These are phyloP conservation scores for Ustilago vetiveriae DNA, from an alignment of 1,284 basidiomycete genomes.

Conservation along the genomic window DNA sequence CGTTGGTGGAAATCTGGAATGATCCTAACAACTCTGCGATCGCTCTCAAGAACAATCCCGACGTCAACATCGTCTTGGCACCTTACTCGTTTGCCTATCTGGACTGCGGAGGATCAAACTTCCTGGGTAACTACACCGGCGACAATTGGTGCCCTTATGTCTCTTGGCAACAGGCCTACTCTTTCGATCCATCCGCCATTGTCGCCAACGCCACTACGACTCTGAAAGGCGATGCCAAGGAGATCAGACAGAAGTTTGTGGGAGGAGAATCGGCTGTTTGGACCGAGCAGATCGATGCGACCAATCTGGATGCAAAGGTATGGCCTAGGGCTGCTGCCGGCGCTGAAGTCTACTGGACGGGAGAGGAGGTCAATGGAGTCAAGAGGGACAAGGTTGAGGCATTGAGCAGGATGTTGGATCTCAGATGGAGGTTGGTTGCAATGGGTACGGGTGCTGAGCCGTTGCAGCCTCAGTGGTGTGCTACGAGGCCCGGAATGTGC, in stretches of 20 bases:
- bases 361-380: constrained; percentile 66
- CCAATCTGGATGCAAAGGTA: constrained; percentile 76
- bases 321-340: constrained; percentile 82
- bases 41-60: constrained; percentile 74
- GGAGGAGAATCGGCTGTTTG: constrained; percentile 80
- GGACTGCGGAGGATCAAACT: constrained; percentile 75
- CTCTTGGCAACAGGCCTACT: constrained; percentile 71
- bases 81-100: constrained; percentile 81
- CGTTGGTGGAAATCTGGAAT: constrained; percentile 80
- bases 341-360: constrained; percentile 85
- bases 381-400: constrained; percentile 73
- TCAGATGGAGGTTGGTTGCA: constrained; percentile 74
- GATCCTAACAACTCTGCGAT: constrained; percentile 73
- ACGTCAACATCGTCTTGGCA: constrained; percentile 73
- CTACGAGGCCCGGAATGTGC: constrained; percentile 45
- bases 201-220: constrained; percentile 37
- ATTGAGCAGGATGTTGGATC: constrained; percentile 79
- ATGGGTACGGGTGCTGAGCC: constrained; percentile 76
- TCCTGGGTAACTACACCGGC: constrained; percentile 75
- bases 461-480: constrained; percentile 84
- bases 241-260: constrained; percentile 70
- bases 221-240: not conserved
- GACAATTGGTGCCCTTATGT: constrained; percentile 71
- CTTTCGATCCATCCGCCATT: constrained; percentile 74
- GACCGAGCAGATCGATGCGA: constrained; percentile 78